These are phyloP conservation scores for Lodderomyces oxycetoniae DNA, from an alignment of 1,139 yeast species.

Conservation along the genomic window DNA sequence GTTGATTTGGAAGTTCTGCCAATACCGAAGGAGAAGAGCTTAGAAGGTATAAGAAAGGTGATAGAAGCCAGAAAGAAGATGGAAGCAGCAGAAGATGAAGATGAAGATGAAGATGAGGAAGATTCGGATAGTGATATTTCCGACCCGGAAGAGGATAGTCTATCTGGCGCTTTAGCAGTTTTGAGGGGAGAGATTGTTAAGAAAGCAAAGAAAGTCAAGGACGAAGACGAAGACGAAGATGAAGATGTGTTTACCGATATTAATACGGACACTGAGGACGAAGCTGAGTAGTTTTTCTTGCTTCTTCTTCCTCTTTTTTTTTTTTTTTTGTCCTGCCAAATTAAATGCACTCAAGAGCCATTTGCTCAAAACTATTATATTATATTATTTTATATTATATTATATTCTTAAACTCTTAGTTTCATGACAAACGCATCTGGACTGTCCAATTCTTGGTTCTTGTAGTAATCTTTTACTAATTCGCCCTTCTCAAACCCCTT, in stretches of 20 bases:
- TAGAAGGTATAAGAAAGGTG: constrained; percentile 5
- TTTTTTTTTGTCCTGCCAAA: too few species aligned
- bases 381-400: too few species aligned
- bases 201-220: constrained; percentile 18
- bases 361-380: background rate
- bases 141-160: constrained; percentile 59
- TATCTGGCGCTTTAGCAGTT: constrained; percentile 64
- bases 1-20: constrained; percentile 55
- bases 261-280: constrained; percentile 52
- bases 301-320: too few species aligned
- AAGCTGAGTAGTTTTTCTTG: too few species aligned
- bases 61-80: constrained; percentile 15
- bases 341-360: too few species aligned
- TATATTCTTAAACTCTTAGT: background rate
- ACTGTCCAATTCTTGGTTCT: constrained; percentile 38
- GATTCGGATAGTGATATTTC: constrained; percentile 53
- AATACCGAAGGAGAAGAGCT: constrained; percentile 31
- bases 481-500: constrained; percentile 50
- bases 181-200: constrained; percentile 51
- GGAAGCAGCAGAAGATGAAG: constrained; percentile 12
- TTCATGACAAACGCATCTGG: constrained; percentile 38
- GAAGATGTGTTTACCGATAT: constrained; percentile 42
- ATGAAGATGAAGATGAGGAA: constrained; percentile 18
- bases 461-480: constrained; percentile 46
- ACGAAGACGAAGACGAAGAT: constrained; percentile 32